Conservation (phyloP, 768 basidiomycete species). For the Boletus pseudopeckii region DNA sequence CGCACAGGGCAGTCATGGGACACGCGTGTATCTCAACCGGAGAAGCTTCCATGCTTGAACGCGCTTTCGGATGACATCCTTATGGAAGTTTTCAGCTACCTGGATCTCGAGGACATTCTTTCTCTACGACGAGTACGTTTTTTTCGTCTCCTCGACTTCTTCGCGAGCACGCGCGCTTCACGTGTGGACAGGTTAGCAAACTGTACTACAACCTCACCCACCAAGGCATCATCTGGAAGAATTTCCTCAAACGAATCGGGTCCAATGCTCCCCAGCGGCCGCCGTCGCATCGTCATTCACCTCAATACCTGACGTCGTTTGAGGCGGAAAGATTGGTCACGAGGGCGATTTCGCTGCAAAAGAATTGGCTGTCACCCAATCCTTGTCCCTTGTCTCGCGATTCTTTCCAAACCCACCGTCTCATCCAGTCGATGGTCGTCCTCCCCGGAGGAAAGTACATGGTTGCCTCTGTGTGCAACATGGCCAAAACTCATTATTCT, state of each 20-base stretch:
- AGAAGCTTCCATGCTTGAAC: slow-evolving; percentile 29
- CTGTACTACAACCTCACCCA: slow-evolving; percentile 61
- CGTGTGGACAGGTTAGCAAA: slow-evolving; percentile 47
- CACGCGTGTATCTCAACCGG: slow-evolving; percentile 18
- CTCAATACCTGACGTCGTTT: slow-evolving; percentile 31
- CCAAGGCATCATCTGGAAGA: slow-evolving; percentile 68
- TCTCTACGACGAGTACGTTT: slow-evolving; percentile 35
- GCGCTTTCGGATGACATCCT: slow-evolving; percentile 38
- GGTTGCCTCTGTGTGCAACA: slow-evolving; percentile 54
- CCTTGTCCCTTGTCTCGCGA: slow-evolving; percentile 32
- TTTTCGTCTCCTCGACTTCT: background rate
- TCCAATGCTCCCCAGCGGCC: slow-evolving; percentile 61
- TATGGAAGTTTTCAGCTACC: slow-evolving; percentile 34
- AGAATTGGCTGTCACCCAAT: slow-evolving; percentile 49
- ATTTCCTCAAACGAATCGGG: slow-evolving; percentile 49
- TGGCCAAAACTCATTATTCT: slow-evolving; percentile 42
- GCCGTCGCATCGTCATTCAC: slow-evolving; percentile 49
- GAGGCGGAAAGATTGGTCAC: slow-evolving; percentile 57
- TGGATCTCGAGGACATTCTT: slow-evolving; percentile 39
- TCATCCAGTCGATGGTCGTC: slow-evolving; percentile 51
- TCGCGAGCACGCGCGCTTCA: background rate
- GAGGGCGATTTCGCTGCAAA: slow-evolving; percentile 56
- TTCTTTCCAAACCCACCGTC: slow-evolving; percentile 29
- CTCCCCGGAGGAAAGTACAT: slow-evolving; percentile 69
- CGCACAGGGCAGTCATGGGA: slow-evolving; percentile 25